These are phyloP conservation scores for Chaetomium olivaceum DNA, from an alignment of 2,329 filamentous ascomycete genomes.

Conservation along the genomic window DNA sequence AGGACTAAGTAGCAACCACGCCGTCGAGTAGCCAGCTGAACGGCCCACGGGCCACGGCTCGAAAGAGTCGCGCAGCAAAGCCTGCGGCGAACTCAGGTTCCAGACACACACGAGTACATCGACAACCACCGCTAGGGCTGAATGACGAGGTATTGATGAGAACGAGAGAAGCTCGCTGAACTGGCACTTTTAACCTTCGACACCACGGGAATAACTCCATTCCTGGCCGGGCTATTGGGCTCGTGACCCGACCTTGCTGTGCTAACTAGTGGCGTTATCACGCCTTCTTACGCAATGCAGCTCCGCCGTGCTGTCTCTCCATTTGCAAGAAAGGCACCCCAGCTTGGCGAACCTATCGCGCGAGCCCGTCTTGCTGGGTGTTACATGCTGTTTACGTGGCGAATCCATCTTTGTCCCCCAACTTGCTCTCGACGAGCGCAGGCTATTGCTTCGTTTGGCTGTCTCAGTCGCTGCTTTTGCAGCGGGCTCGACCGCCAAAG, in stretches of 20 bases:
- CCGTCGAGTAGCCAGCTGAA: background rate
- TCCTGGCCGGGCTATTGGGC: conserved; percentile 7
- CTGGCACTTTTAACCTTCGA: background rate
- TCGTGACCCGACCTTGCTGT: conserved; percentile 22
- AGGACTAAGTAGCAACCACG: background rate
- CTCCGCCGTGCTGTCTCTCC: conserved; percentile 9
- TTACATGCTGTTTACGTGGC: conserved; percentile 31
- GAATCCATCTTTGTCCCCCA: conserved; percentile 24
- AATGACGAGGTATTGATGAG: background rate
- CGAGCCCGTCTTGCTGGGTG: background rate
- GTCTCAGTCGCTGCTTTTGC: conserved; percentile 15
- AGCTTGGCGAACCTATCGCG: conserved; percentile 15
- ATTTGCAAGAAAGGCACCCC: background rate
- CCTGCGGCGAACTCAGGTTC: background rate
- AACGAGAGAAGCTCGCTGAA: background rate
- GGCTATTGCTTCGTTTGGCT: conserved; percentile 19
- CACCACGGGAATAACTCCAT: background rate
- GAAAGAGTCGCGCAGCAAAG: background rate
- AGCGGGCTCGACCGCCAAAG: conserved; percentile 13
- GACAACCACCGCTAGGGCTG: background rate
- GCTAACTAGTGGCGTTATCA: conserved; percentile 28
- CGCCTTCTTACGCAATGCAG: conserved; percentile 30
- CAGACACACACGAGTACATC: background rate
- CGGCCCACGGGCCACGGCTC: background rate
- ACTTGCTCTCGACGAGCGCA: conserved; percentile 6